Evolutionary conservation across 352 stramenopile species (phyloP), one percentile per base, ranked within the genome.

Genomic region (Pythium diclinum): DNA sequence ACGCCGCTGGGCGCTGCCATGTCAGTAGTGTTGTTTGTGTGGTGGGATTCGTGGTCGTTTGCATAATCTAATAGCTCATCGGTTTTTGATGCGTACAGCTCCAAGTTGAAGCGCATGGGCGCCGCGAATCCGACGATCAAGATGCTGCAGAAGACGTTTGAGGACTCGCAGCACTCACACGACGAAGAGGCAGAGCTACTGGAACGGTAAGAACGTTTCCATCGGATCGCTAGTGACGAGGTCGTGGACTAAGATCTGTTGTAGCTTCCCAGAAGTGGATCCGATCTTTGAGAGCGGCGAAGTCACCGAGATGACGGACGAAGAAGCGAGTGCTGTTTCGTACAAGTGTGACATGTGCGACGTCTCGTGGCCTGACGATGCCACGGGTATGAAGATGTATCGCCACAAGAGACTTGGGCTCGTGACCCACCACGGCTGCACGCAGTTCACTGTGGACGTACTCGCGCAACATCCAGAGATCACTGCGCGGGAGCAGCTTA

Each of bases 281-380:
- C 81, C 83, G 1, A 81, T 92, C 17, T 92, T 94, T 74, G 79
- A 92, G 51, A 83, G 70, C 42, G 77, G 70, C 1, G 76, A 85
- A 14, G 69, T 87, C 0, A 72, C 83, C 53, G 80, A 89, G n/a
- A 72, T 90, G 4, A 69, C 67, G 3, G 56, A 57, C 6, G 68
- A 71, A 17, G 65, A 72, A n/a, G 33, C 55, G 19, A 56, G 6
- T 19, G 59, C 69, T 63, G 5, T 70, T 30, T 59, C 49, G 19
- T 21, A 63, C 48, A 82, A 81, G 47, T 94, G 85, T 61, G 85
- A 94, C 56, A 83, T 92, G 70, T 94, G 85, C 30, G 85, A 92
- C 38, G 85, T 94, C 2, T 94, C 85, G 9, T 94, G 85, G 85
- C 85, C 85, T 8, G 85, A 92, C 28, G 83, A 88, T 32, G 77